Percentiles rank a stretch among this genome's conserved stretches.
phyloP scores from a whole-genome alignment of 106 monocot species.

The Allium fistulosum region DNA sequence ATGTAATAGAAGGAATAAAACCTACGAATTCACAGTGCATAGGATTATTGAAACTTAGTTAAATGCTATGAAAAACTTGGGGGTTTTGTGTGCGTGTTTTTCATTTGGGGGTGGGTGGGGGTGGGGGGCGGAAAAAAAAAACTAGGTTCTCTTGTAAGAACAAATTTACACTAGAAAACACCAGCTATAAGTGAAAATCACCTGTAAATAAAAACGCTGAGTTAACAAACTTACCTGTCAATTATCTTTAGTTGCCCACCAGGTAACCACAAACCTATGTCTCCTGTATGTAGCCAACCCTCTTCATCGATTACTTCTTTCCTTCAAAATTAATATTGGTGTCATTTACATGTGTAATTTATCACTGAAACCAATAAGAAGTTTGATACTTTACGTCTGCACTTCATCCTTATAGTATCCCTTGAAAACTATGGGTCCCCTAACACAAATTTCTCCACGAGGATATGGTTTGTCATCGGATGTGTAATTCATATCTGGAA shows the following conservation, averaged over 20 bases:
- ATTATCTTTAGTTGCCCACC: conserved; percentile 89
- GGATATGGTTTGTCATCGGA: conserved; percentile 85
- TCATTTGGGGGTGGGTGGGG: no score
- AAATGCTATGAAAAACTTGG: no score
- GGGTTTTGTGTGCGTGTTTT: no score
- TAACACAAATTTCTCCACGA: conserved; percentile 97
- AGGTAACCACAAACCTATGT: conserved; percentile 95
- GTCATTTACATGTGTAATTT: conserved; percentile 3
- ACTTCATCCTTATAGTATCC: conserved; percentile 39
- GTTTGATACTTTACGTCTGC: conserved; percentile 2
- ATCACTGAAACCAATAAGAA: background rate
- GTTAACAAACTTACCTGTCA: conserved; percentile 43
- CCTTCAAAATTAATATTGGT: conserved; percentile 29
- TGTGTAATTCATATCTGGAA: conserved; percentile 99
- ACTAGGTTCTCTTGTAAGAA: no score
- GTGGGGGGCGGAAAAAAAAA: no score
- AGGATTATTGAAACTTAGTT: no score
- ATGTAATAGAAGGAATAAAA: no score
- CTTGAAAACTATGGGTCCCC: conserved; percentile 32
- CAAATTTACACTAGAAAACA: no score
- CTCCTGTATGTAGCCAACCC: conserved; percentile 97
- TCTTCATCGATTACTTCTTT: conserved; percentile 91
- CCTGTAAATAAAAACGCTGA: no score
- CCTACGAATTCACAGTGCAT: no score
- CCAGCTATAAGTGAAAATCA: no score